These are phyloP conservation scores for Nitzschia sp. DNA, from an alignment of 108 stramenopile species.

Conservation along the genomic window DNA sequence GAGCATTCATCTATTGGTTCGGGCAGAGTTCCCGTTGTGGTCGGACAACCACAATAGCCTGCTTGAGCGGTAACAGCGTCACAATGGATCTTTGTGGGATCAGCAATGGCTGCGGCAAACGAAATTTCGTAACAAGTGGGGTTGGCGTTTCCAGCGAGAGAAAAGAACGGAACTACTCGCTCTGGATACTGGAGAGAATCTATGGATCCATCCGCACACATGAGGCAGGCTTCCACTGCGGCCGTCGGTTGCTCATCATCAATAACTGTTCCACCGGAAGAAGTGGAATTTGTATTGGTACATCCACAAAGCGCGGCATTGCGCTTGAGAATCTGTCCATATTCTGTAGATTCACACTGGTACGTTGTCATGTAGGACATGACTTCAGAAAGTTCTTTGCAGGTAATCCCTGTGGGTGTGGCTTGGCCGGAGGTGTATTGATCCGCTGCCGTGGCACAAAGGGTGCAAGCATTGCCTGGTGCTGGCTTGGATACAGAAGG, in stretches of 20 bases:
- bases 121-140: constrained; percentile 32
- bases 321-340: constrained; percentile 12
- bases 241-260: not conserved
- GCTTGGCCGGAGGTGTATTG: not conserved
- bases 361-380: constrained; percentile 14
- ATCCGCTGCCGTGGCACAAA: not conserved
- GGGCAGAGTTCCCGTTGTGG: not conserved
- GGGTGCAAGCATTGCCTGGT: constrained; percentile 4
- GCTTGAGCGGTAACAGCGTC: constrained; percentile 15
- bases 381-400: constrained; percentile 17
- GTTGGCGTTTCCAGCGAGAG: constrained; percentile 17
- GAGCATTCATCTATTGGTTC: constrained; percentile 7
- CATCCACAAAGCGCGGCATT: constrained; percentile 10
- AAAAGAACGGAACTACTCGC: constrained; percentile 27
- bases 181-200: constrained; percentile 9
- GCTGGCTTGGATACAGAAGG: not conserved
- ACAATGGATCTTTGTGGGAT: constrained; percentile 6
- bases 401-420: constrained; percentile 21
- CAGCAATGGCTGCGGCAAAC: constrained; percentile 17
- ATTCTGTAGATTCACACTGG: constrained; percentile 1
- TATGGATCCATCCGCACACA: constrained; percentile 13
- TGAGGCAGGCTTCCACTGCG: constrained; percentile 8
- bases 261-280: not conserved
- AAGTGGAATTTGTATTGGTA: not conserved
- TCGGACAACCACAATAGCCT: constrained; percentile 32